Conservation (phyloP, 805 yeast genomes). For the Babjeviella inositovora region DNA sequence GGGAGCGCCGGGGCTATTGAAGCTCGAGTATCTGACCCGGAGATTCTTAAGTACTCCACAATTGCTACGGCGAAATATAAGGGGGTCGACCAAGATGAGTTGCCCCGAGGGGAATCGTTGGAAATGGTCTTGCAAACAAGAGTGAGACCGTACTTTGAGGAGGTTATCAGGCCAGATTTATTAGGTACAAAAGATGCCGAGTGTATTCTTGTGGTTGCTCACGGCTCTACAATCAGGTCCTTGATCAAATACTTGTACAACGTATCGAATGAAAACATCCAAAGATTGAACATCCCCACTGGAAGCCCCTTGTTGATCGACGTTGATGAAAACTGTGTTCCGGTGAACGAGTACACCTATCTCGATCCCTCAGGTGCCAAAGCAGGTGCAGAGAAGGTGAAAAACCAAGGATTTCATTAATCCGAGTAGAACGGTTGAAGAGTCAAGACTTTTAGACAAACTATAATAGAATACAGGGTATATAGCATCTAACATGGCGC, state of each 20-base stretch:
- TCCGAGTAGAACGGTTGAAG: no score
- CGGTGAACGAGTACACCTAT: constrained; percentile 42
- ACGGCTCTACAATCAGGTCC: constrained; percentile 73
- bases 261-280: constrained; percentile 52
- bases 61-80: constrained; percentile 22
- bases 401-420: constrained; percentile 63
- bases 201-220: constrained; percentile 57
- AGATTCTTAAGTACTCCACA: constrained; percentile 24
- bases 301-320: constrained; percentile 68
- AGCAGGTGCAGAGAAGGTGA: constrained; percentile 66
- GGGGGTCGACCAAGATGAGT: constrained; percentile 24
- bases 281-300: constrained; percentile 66
- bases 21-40: constrained; percentile 20
- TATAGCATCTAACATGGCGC: no score
- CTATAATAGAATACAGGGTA: no score
- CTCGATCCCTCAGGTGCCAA: constrained; percentile 72
- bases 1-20: constrained; percentile 17
- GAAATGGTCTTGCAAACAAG: constrained; percentile 56
- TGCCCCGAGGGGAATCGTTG: constrained; percentile 65
- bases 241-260: constrained; percentile 51
- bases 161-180: constrained; percentile 31
- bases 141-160: constrained; percentile 42
- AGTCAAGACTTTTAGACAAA: no score
- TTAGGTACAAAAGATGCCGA: constrained; percentile 28
- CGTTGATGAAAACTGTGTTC: constrained; percentile 32